phyloP scores from a whole-genome alignment of 1,139 yeast species.

The Saccharomycopsis hybrid region DNA sequence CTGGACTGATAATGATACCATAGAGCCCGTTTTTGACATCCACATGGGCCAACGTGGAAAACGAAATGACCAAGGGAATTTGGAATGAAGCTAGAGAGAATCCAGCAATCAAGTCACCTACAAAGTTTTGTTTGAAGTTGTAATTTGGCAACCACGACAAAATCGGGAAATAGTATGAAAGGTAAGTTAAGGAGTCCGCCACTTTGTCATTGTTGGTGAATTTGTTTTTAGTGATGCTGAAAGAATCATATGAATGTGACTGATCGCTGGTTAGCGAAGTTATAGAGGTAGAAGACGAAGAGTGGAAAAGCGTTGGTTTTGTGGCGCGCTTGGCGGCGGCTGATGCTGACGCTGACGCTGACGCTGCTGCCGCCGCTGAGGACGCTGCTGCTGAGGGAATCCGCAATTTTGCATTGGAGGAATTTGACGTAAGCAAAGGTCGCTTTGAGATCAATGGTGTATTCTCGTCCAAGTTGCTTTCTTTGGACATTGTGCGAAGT shows the following conservation, averaged over 20 bases:
- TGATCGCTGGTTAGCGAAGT: constrained; percentile 3
- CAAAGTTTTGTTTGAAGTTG: constrained; percentile 35
- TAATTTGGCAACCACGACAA: constrained; percentile 74
- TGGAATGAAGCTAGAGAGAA: constrained; percentile 88
- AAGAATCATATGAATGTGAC: constrained; percentile 4
- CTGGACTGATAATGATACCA: constrained; percentile 77
- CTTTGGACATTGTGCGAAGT: too few relatives aligned
- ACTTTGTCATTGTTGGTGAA: background rate
- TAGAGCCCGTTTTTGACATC: constrained; percentile 81
- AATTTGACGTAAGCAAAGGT: constrained; percentile 1
- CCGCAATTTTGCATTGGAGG: background rate
- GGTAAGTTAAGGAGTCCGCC: too few relatives aligned
- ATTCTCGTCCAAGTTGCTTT: constrained; percentile 3
- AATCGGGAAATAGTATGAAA: constrained; percentile 76
- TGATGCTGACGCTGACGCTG: too few relatives aligned
- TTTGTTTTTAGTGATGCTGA: constrained; percentile 5
- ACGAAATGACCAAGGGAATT: constrained; percentile 81
- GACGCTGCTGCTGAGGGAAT: too few relatives aligned
- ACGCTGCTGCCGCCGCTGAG: too few relatives aligned
- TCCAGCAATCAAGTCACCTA: constrained; percentile 85
- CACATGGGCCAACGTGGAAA: constrained; percentile 85
- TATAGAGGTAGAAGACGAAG: constrained; percentile 16
- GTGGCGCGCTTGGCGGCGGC: too few relatives aligned
- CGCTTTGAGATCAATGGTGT: background rate
- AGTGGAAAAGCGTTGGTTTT: constrained; percentile 17